Conservation (phyloP, 2,329 filamentous ascomycete species). For the Ophiocordyceps australis region DNA sequence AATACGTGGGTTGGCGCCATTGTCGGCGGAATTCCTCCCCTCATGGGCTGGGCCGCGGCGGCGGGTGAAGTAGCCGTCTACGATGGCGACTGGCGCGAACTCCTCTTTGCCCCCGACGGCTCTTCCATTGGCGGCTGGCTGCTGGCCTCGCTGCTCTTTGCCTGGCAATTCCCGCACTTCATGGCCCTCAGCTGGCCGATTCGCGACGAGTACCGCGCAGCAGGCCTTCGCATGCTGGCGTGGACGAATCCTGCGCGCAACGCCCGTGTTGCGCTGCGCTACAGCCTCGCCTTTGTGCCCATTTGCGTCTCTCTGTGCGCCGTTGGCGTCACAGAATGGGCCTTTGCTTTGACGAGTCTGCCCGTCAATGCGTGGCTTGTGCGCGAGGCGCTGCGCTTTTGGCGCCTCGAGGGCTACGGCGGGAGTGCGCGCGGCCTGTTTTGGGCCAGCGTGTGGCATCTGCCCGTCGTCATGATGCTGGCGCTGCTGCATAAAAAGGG, state of each 20-base stretch:
- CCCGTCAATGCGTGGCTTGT: slow-evolving; percentile 77
- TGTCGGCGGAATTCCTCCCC: slow-evolving; percentile 79
- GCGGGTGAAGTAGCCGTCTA: slow-evolving; percentile 71
- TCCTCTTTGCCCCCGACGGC: slow-evolving; percentile 48
- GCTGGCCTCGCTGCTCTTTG: slow-evolving; percentile 65
- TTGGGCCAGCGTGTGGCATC: slow-evolving; percentile 95
- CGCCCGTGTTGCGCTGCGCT: slow-evolving; percentile 70
- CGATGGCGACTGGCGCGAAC: slow-evolving; percentile 58
- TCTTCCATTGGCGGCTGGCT: slow-evolving; percentile 70
- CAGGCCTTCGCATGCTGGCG: slow-evolving; percentile 53
- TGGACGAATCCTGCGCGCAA: slow-evolving; percentile 83
- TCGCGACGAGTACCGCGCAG: slow-evolving; percentile 68
- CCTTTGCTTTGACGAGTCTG: slow-evolving; percentile 63
- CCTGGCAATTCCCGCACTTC: slow-evolving; percentile 98
- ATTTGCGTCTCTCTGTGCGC: slow-evolving; percentile 69
- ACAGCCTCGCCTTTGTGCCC: slow-evolving; percentile 71
- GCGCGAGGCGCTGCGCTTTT: slow-evolving; percentile 66
- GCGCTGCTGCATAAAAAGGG: slow-evolving; percentile 90
- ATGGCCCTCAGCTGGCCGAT: slow-evolving; percentile 85
- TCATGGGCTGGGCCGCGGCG: slow-evolving; percentile 97
- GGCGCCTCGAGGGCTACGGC: slow-evolving; percentile 56
- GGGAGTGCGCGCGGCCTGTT: slow-evolving; percentile 75
- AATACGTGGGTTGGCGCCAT: slow-evolving; percentile 95
- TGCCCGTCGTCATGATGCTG: slow-evolving; percentile 76
- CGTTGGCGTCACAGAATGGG: slow-evolving; percentile 67